Evolutionary conservation across 176 grass and related monocot species (phyloP).

Genomic region (Paspalum vaginatum): DNA sequence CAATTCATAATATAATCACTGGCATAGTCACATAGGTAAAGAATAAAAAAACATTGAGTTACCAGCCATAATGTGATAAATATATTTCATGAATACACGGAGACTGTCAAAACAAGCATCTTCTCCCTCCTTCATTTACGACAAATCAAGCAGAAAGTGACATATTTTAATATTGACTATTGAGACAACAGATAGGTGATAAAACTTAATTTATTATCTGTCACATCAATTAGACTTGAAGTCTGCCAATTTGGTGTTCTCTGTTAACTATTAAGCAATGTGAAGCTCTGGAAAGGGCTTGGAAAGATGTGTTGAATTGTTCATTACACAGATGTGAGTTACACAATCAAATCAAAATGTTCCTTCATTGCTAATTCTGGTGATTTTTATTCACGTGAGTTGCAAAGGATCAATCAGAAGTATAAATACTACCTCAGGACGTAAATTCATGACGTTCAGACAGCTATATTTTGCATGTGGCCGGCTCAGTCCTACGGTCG

Average conservation of each 20-base stretch:
- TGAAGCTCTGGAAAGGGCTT: background rate
- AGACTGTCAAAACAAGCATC: slow-evolving; percentile 16
- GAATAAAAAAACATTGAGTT: background rate
- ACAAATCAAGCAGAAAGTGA: slow-evolving; percentile 14
- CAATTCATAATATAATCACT: slow-evolving; percentile 19
- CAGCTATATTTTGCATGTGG: too few species aligned
- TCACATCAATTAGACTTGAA: background rate
- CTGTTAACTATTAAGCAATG: background rate
- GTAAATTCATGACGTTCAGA: too few species aligned
- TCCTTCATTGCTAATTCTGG: background rate
- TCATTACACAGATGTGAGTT: background rate
- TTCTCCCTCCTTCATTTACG: background rate
- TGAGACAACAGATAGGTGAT: background rate
- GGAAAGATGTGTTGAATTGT: background rate
- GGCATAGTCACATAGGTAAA: background rate
- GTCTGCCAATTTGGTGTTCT: background rate
- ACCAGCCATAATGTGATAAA: background rate
- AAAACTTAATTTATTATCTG: background rate
- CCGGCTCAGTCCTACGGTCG: too few species aligned
- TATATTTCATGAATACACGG: background rate
- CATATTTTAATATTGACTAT: background rate
- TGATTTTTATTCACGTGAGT: background rate
- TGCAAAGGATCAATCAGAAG: background rate
- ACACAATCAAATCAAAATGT: background rate
- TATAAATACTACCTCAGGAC: background rate